Evolutionary conservation across 306 rosid species (phyloP).

Genomic region (Urtica urens): DNA sequence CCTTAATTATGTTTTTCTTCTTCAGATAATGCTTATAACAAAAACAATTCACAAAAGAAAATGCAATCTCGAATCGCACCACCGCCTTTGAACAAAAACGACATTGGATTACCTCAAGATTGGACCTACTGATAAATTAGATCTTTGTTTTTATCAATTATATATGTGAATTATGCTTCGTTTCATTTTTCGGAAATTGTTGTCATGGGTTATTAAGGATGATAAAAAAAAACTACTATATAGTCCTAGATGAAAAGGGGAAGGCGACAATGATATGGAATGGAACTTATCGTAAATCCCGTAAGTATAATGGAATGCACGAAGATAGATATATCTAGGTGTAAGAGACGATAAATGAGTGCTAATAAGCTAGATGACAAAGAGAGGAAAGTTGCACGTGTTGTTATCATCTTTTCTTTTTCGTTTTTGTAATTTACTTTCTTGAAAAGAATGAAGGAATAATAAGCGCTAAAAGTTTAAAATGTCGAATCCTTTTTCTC

Average conservation of each 20-base stretch:
- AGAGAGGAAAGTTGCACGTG: not conserved
- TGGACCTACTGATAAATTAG: conserved; percentile 56
- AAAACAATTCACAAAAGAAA: conserved; percentile 28
- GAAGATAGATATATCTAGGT: too few relatives aligned
- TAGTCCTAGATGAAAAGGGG: not conserved
- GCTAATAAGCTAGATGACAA: too few relatives aligned
- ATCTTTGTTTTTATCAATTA: not conserved
- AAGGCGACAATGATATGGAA: not conserved
- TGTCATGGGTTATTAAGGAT: too few relatives aligned
- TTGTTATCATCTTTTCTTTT: not conserved
- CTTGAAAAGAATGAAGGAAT: not conserved
- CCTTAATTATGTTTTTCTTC: not conserved
- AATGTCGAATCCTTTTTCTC: not conserved
- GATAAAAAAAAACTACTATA: too few relatives aligned
- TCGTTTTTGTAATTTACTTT: not conserved
- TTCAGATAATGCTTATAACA: conserved; percentile 26
- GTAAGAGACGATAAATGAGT: too few relatives aligned
- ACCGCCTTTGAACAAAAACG: conserved; percentile 27
- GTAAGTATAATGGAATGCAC: too few relatives aligned
- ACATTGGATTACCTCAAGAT: conserved; percentile 57
- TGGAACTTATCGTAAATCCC: conserved; percentile 1
- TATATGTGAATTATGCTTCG: not conserved
- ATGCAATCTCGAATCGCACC: conserved; percentile 11
- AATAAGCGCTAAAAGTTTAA: not conserved
- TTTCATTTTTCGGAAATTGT: not conserved